Evolutionary conservation across 2,329 filamentous ascomycete genomes (phyloP).

Genomic region (Lanzia echinophila): DNA sequence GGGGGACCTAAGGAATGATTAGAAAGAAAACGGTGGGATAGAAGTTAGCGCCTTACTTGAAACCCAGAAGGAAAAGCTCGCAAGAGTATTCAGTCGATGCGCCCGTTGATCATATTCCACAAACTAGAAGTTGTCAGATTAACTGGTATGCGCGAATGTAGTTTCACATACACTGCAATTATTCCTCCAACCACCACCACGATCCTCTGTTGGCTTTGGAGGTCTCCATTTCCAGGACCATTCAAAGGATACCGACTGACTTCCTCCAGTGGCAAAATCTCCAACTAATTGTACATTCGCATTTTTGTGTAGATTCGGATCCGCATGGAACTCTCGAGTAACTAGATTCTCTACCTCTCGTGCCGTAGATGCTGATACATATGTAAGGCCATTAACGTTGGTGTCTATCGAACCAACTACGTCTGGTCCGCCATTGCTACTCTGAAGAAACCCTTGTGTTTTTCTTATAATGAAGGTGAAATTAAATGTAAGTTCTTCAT

Average conservation of each 20-base stretch:
- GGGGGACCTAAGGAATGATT: constrained; percentile 21
- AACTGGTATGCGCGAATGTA: neutral
- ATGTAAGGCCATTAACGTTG: constrained; percentile 80
- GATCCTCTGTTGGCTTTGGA: constrained; percentile 73
- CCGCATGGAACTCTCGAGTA: constrained; percentile 91
- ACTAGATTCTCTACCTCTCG: constrained; percentile 90
- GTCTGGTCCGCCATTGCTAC: constrained; percentile 43
- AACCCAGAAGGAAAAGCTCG: constrained; percentile 93
- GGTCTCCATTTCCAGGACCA: constrained; percentile 98
- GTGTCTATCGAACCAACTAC: constrained; percentile 56
- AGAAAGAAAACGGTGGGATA: constrained; percentile 15
- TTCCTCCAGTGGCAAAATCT: constrained; percentile 80
- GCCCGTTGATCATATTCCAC: constrained; percentile 94
- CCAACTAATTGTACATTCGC: constrained; percentile 93
- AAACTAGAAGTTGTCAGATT: constrained; percentile 50
- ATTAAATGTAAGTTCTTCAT: constrained; percentile 87
- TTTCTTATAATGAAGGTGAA: constrained; percentile 81
- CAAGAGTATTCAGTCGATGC: constrained; percentile 80
- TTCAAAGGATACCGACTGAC: constrained; percentile 75
- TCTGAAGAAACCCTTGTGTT: constrained; percentile 34
- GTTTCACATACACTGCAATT: constrained; percentile 67
- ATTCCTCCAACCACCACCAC: constrained; percentile 89
- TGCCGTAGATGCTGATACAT: constrained; percentile 77
- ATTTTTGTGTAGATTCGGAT: constrained; percentile 96
- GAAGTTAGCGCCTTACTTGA: constrained; percentile 53